Base-by-base conservation (phyloP, 257 asterid species). In the Eucommia ulmoides region DNA sequence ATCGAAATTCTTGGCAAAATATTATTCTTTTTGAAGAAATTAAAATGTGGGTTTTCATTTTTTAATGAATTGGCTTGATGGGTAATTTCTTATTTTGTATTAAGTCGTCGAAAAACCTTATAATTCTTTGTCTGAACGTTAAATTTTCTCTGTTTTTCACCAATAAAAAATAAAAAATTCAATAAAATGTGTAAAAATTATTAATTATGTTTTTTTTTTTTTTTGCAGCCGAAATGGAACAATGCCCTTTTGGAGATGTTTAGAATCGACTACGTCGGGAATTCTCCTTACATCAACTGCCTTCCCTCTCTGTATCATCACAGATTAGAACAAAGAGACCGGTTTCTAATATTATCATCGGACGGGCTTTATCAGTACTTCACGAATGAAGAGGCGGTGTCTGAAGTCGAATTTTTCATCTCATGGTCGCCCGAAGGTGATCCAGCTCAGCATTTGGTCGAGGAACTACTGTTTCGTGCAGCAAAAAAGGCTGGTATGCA, bases 361-460 rank as follows among this genome's bases (percentile, higher is more conserved):
- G 97, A 89, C 22, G 97, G 97, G 12, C 93, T 89, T 12, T 84
- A 89, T 54, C 94, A 89, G 49, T 89, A 89, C 80, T 89, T 89
- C 79, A 89, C 97, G 2, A 89, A 89, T 0, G 96, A 89, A 65
- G 97, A 89, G 56, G 97, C 94, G 44, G 91, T 89, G 0, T 63
- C 91, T 5, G 96, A 84, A 71, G 96, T 89, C 5, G 94, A 89
- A 22, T 70, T 59, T 24, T 89, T 89, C 77, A 65, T 85, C 54
- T 66, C 94, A 18, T 80, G 85, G 94, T 84, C 93, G 14, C 97
- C 97, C 0, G 96, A 88, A 33, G 97, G 97, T 22, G 97, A 88
- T 64, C 97, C 97, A 0, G 97, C 97, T 0, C 97, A 89, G 59
- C 97, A 84, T 70, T 83, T 89, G 20, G 89, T 89, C 1, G 93